A percentile compares a stretch with the other conserved stretches of the same genome.
These are phyloP conservation scores for Boletus bicolor DNA, from an alignment of 768 basidiomycete genomes.

Conservation along the genomic window DNA sequence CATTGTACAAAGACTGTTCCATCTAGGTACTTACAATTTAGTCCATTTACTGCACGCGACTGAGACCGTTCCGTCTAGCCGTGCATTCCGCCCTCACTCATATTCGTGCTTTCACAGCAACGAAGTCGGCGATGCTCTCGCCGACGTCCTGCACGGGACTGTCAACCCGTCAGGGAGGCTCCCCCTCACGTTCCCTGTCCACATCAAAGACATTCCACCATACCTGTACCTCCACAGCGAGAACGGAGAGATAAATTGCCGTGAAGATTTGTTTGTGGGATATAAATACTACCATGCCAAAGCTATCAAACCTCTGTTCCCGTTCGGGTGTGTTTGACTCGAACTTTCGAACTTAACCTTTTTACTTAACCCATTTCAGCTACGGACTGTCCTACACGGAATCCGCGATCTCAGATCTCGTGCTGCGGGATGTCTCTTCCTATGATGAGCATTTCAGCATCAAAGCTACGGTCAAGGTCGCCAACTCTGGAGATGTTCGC, in stretches of 20 bases:
- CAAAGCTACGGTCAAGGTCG: not conserved
- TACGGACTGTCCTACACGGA: not conserved
- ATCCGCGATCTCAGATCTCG: not conserved
- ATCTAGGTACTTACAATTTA: too few species aligned
- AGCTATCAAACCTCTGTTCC: not conserved
- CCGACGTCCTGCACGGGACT: not conserved
- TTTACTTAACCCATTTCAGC: not conserved
- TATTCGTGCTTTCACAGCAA: too few species aligned
- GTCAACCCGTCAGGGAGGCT: not conserved
- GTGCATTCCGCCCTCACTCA: too few species aligned
- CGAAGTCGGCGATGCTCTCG: not conserved
- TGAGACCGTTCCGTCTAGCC: too few species aligned
- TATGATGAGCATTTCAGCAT: not conserved
- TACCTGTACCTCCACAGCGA: not conserved
- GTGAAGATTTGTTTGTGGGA: not conserved
- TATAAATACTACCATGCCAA: not conserved
- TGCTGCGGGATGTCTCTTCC: not conserved
- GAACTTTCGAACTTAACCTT: not conserved
- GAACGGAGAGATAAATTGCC: not conserved
- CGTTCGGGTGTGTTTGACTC: not conserved
- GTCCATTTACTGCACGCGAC: too few species aligned
- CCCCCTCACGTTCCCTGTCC: not conserved
- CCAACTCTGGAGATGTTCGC: not conserved
- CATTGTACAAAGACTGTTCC: too few species aligned
- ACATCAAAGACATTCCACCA: not conserved